Percentiles rank a stretch among this genome's conserved stretches.
Evolutionary conservation across 345 rosid genomes (phyloP).

Genomic region (Orychophragmus violaceus): DNA sequence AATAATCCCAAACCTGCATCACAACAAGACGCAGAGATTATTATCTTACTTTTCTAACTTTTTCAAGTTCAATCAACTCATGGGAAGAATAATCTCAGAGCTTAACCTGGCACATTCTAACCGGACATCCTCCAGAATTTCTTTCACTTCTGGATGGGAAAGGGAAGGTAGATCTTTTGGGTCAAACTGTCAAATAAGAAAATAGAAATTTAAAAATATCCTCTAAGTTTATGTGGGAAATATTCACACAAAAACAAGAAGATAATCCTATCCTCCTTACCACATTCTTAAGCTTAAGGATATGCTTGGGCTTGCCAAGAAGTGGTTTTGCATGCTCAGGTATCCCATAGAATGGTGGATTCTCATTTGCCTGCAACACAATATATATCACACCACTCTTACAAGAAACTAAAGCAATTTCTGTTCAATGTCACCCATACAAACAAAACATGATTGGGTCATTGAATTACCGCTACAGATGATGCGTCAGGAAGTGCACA

Average conservation of each 20-base stretch:
- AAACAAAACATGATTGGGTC: slow-evolving; percentile 6
- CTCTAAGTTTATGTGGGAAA: neutral
- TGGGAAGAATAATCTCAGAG: slow-evolving; percentile 18
- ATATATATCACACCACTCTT: slow-evolving; percentile 27
- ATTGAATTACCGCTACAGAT: slow-evolving; percentile 40
- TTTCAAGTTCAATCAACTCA: slow-evolving; percentile 6
- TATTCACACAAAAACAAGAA: neutral
- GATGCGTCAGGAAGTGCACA: slow-evolving; percentile 50
- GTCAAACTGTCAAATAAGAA: slow-evolving; percentile 47
- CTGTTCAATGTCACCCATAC: slow-evolving; percentile 4
- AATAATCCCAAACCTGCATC: slow-evolving; percentile 86
- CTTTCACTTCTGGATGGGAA: slow-evolving; percentile 58
- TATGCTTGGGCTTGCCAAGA: slow-evolving; percentile 63
- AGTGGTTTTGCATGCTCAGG: slow-evolving; percentile 79
- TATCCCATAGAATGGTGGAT: slow-evolving; percentile 44
- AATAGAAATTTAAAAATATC: neutral
- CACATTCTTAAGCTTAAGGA: slow-evolving; percentile 81
- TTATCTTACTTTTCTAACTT: slow-evolving; percentile 18
- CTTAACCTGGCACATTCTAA: slow-evolving; percentile 79
- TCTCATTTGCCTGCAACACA: slow-evolving; percentile 42
- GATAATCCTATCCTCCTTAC: slow-evolving; percentile 36
- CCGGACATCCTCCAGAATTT: slow-evolving; percentile 76
- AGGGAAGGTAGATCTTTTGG: slow-evolving; percentile 44
- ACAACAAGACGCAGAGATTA: neutral
- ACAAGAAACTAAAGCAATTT: slow-evolving; percentile 7